Evolutionary conservation across 192 early-diverging fungal species (phyloP).

Genomic region (Backusella australiensis): DNA sequence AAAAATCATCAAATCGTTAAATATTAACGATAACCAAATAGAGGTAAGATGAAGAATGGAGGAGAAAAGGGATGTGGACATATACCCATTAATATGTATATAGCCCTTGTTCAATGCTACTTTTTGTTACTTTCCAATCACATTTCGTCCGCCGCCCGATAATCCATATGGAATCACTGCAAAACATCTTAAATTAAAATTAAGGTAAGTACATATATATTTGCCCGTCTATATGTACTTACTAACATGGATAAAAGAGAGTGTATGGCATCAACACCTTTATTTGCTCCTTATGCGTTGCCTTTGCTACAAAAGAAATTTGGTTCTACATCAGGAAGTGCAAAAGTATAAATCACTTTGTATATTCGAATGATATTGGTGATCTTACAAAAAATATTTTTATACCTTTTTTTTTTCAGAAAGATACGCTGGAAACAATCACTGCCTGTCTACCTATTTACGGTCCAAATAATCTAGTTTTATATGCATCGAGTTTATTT

Average conservation of each 20-base stretch:
- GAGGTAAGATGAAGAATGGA: conserved; percentile 49
- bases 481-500: conserved; percentile 70
- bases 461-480: conserved; percentile 59
- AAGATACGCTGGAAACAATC: conserved; percentile 90
- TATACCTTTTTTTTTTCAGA: conserved; percentile 33
- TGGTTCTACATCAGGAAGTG: conserved; percentile 74
- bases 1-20: conserved; percentile 70
- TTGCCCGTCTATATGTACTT: background rate
- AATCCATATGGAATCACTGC: conserved; percentile 94
- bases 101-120: conserved; percentile 93
- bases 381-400: background rate
- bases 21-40: conserved; percentile 63
- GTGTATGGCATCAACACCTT: conserved; percentile 79
- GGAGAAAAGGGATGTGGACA: background rate
- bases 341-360: conserved; percentile 60
- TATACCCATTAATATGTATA: conserved; percentile 8
- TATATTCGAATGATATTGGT: no score
- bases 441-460: conserved; percentile 77
- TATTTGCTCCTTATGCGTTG: conserved; percentile 77
- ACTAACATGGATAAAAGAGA: conserved; percentile 34
- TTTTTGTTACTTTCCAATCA: conserved; percentile 99
- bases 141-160: conserved; percentile 92
- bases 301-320: conserved; percentile 91
- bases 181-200: conserved; percentile 79
- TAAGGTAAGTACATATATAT: conserved; percentile 45